Base-by-base conservation (phyloP, 208 protist species). In the Acanthamoeba castellanii region DNA sequence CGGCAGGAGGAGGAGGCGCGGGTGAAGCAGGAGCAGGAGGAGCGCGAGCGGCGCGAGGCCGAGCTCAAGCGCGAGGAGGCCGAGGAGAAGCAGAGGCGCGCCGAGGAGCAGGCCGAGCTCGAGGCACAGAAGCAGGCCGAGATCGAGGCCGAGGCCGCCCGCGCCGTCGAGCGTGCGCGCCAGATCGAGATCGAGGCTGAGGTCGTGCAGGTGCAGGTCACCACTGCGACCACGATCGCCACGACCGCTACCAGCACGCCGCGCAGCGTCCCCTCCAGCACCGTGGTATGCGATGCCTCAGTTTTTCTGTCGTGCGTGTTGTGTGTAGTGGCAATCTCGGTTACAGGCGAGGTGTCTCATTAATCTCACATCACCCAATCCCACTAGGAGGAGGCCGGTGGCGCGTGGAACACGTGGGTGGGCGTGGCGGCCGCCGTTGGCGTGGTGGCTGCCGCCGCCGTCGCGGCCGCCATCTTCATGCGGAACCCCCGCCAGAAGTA, bases 391-490 rank as follows among this genome's bases (percentile, higher is more conserved):
- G 22, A 30, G 59, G 20, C 59, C 14, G 59, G 59, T 1, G 59
- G 59, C 0, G 59, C 59, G 20, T 76, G n/a, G 68, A 76, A 32
- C 8, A 25, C 68, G 32, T 76, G 68, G 68, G 68, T 76, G 68
- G 22, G 30, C 68, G 34, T 32, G 11, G 68, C 68, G 68, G 68
- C 30, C 8, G 68, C 30, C 34, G 68, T 76, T 20, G 68, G 68
- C 30, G 68, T 76, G 4, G 68, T 76, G 64, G 64, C 64, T n/a
- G 64, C 64, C 22, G 64, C 64, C 68, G 68, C 68, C 8, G 68
- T n/a, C 18, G 68, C 68, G 32, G 68, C 68, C 68, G n/a, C 37
- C n/a, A 22, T 76, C 30, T 76, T 76, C 68, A 76, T 45, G 68
- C 32, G 32, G 0, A 18, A 16, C 32, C 30, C 68, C 11, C 68